Percentiles rank a stretch among this genome's conserved stretches.
Conservation (phyloP, 2,329 filamentous ascomycete species). For the Claviceps cyperi region DNA sequence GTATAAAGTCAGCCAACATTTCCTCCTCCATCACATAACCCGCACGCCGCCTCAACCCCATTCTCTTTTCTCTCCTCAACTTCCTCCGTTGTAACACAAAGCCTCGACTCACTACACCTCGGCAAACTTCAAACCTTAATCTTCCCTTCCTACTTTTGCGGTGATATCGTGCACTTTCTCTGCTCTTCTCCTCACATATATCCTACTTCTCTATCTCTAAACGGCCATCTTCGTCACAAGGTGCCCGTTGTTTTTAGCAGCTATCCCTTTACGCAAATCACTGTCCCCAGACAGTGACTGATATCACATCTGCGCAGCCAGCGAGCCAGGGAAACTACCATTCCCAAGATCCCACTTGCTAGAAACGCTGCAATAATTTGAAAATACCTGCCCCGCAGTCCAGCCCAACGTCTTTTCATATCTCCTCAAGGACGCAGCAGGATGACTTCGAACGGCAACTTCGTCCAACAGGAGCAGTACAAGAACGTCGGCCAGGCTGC, state of each 20-base stretch:
- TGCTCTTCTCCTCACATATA: background rate
- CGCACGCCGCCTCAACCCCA: conserved; percentile 2
- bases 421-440: conserved; percentile 10
- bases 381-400: conserved; percentile 1
- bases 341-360: background rate
- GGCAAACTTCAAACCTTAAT: background rate
- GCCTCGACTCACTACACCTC: background rate
- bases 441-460: conserved; percentile 46
- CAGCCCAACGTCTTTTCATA: conserved; percentile 2
- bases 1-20: conserved; percentile 2
- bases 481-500: conserved; percentile 25
- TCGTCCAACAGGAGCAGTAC: conserved; percentile 30
- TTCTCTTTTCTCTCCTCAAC: conserved; percentile 5
- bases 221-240: conserved; percentile 7
- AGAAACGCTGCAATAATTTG: background rate
- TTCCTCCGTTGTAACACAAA: conserved; percentile 2
- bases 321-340: background rate
- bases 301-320: background rate
- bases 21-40: conserved; percentile 4
- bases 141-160: conserved; percentile 4
- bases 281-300: background rate
- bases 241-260: conserved; percentile 4
- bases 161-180: background rate
- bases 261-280: background rate
- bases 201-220: background rate